Conservation (phyloP, 306 rosid genomes). For the Cicer chorassanicum region DNA sequence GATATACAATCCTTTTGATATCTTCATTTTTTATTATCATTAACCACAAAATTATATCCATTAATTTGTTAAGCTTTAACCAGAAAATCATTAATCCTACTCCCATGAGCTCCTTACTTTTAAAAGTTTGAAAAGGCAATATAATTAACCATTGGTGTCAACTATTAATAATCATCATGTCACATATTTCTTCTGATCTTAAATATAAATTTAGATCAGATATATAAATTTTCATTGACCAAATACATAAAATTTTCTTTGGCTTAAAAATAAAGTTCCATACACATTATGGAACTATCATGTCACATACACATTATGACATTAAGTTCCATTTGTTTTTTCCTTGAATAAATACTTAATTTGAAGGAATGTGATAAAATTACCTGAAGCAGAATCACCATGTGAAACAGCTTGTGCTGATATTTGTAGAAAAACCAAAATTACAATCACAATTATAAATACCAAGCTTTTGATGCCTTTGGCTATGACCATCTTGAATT, state of each 20-base stretch:
- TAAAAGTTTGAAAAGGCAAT: background rate
- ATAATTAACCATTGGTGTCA: constrained; percentile 8
- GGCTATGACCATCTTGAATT: constrained; percentile 50
- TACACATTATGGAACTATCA: background rate
- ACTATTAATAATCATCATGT: constrained; percentile 32
- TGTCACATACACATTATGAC: background rate
- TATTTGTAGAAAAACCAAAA: constrained; percentile 48
- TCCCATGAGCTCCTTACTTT: no score
- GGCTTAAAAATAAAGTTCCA: background rate
- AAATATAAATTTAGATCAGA: no score
- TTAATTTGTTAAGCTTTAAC: no score
- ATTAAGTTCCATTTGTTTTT: no score
- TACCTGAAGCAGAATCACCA: constrained; percentile 50
- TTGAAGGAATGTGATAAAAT: background rate
- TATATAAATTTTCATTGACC: no score
- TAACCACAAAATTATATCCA: no score
- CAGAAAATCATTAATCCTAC: no score
- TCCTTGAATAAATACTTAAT: background rate
- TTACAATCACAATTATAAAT: constrained; percentile 40
- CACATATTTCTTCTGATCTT: no score
- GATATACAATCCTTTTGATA: no score
- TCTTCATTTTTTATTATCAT: no score
- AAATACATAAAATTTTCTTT: no score
- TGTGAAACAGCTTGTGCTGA: constrained; percentile 50
- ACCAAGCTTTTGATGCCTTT: constrained; percentile 5